phyloP scores from a whole-genome alignment of 164 flowering plant species.

The Echeveria elegans region DNA sequence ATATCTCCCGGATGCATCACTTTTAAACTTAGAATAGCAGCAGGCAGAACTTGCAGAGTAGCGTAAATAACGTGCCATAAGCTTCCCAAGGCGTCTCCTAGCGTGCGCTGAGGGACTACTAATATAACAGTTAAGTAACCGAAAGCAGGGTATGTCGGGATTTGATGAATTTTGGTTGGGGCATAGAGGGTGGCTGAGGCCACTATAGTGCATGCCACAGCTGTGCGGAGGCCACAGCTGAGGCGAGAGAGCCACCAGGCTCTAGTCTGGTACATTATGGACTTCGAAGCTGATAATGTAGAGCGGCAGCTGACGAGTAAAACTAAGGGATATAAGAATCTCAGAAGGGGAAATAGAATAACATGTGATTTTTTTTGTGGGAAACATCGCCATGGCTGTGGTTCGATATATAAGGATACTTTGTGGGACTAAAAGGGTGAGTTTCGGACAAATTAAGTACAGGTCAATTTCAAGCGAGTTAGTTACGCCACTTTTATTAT shows the following conservation, averaged over 20 bases:
- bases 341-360: not conserved
- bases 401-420: not conserved
- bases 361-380: not conserved
- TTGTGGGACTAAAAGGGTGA: not conserved
- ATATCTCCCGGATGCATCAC: constrained; percentile 35
- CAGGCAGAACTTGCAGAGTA: constrained; percentile 30
- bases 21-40: constrained; percentile 41
- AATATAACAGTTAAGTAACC: constrained; percentile 52
- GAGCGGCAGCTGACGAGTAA: not conserved
- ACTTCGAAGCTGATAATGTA: not conserved
- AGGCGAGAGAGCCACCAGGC: constrained; percentile 38
- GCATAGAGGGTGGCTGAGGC: constrained; percentile 47
- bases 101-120: constrained; percentile 42
- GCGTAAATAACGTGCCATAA: constrained; percentile 40
- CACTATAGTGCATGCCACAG: constrained; percentile 58
- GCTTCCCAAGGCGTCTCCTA: constrained; percentile 53
- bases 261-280: constrained; percentile 13
- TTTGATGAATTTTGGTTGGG: constrained; percentile 24
- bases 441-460: not conserved
- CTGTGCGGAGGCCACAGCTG: constrained; percentile 42
- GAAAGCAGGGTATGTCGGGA: constrained; percentile 46
- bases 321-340: not conserved
- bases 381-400: not conserved
- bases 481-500: not conserved
- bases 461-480: not conserved